Base-by-base conservation (phyloP, 768 basidiomycete genomes). In the Collybia sordida region DNA sequence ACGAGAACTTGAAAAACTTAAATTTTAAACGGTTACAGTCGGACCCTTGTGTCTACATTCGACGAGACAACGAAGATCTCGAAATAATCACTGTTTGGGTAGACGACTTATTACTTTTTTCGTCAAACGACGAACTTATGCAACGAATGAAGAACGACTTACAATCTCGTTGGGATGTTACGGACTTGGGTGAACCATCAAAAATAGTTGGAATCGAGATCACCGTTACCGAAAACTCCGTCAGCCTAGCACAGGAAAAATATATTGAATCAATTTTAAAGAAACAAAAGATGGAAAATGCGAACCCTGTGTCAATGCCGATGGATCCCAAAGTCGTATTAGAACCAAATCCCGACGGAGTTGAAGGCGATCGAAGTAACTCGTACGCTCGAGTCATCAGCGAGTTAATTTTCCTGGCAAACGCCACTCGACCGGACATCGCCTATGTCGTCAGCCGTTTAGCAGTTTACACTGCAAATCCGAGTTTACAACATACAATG, bases 391-490 rank as follows among this genome's bases (percentile, higher is more conserved):
- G 12, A 38, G 17, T 46, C 9, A n/a, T 46, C 11, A 18, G 45
- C 4, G 36, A 38, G 14, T 17, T 46, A 3, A 25, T 34, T 12
- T 46, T 12, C 18, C 36, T 46, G 3, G 34, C 45, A 15, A 46
- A 35, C n/a, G 21, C 45, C 1, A 46, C 45, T 7, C 15, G 45
- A 14, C 42, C 42, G 6, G 24, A 43, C 41, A 42, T 42, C 27
- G 22, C 41, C 3, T 23, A 42, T 11, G 12, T 27, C 2, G 44
- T 45, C 6, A 49, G 28, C 12, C 2, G 17, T 23, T 21, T 49
- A n/a, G 47, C 22, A 11, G 25, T 37, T 1, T 49, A 49, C 23
- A 49, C 47, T 15, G 42, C 24, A 14, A 43, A 43, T 24, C 42
- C 11, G 12, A 43, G 42, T 5, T 14, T 43, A 4, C 42, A 38